Evolutionary conservation across 2,329 filamentous ascomycete genomes (phyloP).

Genomic region (Fusarium nurragi): DNA sequence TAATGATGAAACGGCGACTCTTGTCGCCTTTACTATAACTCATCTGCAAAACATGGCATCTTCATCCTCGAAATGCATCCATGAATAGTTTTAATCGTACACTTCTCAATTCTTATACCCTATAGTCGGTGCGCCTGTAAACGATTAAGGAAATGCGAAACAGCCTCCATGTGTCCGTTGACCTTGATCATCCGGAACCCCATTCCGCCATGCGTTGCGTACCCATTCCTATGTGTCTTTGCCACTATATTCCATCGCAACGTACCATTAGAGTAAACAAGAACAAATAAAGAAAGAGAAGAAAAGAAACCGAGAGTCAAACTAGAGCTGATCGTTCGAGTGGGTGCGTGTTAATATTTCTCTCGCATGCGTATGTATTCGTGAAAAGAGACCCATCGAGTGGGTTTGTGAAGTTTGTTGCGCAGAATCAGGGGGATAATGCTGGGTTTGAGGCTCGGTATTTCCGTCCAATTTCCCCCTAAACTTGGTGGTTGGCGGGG

Average conservation of each 20-base stretch:
- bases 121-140: conserved; percentile 21
- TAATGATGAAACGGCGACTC: not conserved
- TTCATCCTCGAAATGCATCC: conserved; percentile 23
- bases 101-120: conserved; percentile 9
- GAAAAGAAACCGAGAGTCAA: conserved; percentile 1
- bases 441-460: conserved; percentile 7
- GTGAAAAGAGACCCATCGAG: conserved; percentile 15
- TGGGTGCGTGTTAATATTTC: conserved; percentile 2
- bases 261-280: conserved; percentile 30
- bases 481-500: not conserved
- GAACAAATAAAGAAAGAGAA: conserved; percentile 11
- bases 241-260: conserved; percentile 18
- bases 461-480: conserved; percentile 11
- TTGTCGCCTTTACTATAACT: conserved; percentile 19
- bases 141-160: conserved; percentile 13
- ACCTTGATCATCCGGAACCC: conserved; percentile 3
- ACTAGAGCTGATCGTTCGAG: not conserved
- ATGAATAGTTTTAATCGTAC: conserved; percentile 24
- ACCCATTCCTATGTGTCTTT: conserved; percentile 20
- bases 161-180: not conserved
- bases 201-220: conserved; percentile 10
- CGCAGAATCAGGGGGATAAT: conserved; percentile 15
- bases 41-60: conserved; percentile 18
- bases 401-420: conserved; percentile 1
- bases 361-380: conserved; percentile 24